phyloP scores from a whole-genome alignment of 306 rosid species.

The Alnus rubra region DNA sequence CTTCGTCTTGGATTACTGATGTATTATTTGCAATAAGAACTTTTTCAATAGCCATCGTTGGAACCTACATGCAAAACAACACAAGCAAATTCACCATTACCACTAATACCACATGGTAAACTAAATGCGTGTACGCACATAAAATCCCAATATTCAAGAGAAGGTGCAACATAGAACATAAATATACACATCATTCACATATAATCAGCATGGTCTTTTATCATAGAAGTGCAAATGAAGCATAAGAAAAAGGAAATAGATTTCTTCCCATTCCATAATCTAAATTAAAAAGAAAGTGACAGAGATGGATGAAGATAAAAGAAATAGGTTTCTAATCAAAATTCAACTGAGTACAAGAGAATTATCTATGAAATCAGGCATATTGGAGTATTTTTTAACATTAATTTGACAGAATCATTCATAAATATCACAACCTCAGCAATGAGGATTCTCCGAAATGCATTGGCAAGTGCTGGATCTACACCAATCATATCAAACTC shows the following conservation, averaged over 20 bases:
- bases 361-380: conserved; percentile 1
- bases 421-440: conserved; percentile 63
- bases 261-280: neutral
- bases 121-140: neutral
- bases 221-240: neutral
- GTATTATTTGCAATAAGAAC: conserved; percentile 86
- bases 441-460: conserved; percentile 90
- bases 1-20: conserved; percentile 88
- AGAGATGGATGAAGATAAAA: too few relatives aligned
- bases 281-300: neutral
- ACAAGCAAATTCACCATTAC: conserved; percentile 13
- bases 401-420: neutral
- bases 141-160: neutral
- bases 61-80: conserved; percentile 54
- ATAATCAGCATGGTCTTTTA: neutral
- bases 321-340: neutral
- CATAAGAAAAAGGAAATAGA: neutral
- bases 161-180: neutral
- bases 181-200: neutral
- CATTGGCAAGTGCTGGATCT: conserved; percentile 91
- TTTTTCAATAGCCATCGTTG: conserved; percentile 97
- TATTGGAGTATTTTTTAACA: neutral
- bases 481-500: conserved; percentile 97
- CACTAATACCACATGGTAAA: neutral
- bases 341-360: neutral